phyloP scores from a whole-genome alignment of 345 rosid species.

The Aquilaria malaccensis region DNA sequence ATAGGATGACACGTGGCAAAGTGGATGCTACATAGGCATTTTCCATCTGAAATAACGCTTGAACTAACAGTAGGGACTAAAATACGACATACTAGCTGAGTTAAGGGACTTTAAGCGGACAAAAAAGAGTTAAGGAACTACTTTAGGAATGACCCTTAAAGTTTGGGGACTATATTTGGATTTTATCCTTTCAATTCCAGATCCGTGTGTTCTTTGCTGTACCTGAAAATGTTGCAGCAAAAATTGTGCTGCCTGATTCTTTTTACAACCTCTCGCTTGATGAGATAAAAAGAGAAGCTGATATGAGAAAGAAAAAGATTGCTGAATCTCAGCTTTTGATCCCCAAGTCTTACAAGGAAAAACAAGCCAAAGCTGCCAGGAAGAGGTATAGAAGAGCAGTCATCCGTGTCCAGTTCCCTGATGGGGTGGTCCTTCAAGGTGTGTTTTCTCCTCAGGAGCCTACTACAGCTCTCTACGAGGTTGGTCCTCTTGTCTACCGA shows the following conservation, averaged over 20 bases:
- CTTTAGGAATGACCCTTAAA: no score
- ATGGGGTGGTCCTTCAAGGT: slow-evolving; percentile 90
- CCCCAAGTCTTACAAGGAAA: slow-evolving; percentile 82
- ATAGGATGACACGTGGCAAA: no score
- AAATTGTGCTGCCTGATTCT: slow-evolving; percentile 83
- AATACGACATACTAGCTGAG: no score
- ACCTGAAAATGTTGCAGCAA: slow-evolving; percentile 76
- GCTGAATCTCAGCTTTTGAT: slow-evolving; percentile 86
- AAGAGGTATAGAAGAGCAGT: slow-evolving; percentile 55
- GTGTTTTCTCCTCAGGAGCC: slow-evolving; percentile 86
- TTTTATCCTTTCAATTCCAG: slow-evolving; percentile 20
- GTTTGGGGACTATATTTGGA: no score
- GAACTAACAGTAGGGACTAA: no score
- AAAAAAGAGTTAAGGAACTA: no score
- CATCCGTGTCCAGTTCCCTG: slow-evolving; percentile 87
- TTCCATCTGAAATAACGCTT: no score
- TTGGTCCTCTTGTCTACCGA: slow-evolving; percentile 14
- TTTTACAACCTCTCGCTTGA: slow-evolving; percentile 74
- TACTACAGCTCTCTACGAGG: slow-evolving; percentile 81
- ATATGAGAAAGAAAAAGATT: slow-evolving; percentile 69
- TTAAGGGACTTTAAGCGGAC: no score
- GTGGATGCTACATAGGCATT: no score
- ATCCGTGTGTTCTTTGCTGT: slow-evolving; percentile 77
- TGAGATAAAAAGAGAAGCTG: slow-evolving; percentile 81
- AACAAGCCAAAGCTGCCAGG: slow-evolving; percentile 76